Evolutionary conservation across 345 rosid species (phyloP), one percentile per base, ranked within the genome.

Genomic region (Schrenkiella parvula): DNA sequence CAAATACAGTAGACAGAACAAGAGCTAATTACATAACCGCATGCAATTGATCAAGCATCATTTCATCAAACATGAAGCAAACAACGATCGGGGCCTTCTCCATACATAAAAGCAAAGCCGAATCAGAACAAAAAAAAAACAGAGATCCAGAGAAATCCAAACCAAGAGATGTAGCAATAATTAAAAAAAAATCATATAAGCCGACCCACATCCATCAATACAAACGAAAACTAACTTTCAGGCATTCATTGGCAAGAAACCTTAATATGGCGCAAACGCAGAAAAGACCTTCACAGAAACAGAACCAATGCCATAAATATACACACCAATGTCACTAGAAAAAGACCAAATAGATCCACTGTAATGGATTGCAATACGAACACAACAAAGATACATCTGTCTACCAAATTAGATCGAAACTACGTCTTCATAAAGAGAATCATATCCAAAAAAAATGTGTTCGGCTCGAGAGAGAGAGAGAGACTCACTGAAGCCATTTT

Each of bases 401-500:
- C 39, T 3, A 31, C 13, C 8, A 11, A 19, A 34, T 34, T 5
- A 0, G 28, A 17, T 28, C 59, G 1, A 28, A 53, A 53, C 25
- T 46, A 43, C 7, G 21, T 0, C 19, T 17, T 15, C 28, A 26
- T 38, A 52, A 51, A 59, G 54, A 52, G 9, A 13, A 64, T 46
- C 54, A 29, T 25, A 41, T 14, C 6, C 9, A 8, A 13, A 12
- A 14, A 58, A 21, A 58, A 22, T 4, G 52, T 26, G 19, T 47
- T 44, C 2, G 37, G 10, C 37, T 38, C 2, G 37, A 26, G 39
- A 21, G n/a, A n/a, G n/a, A 12, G 43, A 11, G 44, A 66, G 25
- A 71, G 18, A 80, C 56, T 73, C 76, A 88, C 93, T 80, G 84
- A 82, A 85, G 66, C 90, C 89, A 58, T 77, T 77, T 8, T 81